Evolutionary conservation across 257 asterid species (phyloP), one percentile per base, ranked within the genome.

Genomic region (Scutellaria minor): DNA sequence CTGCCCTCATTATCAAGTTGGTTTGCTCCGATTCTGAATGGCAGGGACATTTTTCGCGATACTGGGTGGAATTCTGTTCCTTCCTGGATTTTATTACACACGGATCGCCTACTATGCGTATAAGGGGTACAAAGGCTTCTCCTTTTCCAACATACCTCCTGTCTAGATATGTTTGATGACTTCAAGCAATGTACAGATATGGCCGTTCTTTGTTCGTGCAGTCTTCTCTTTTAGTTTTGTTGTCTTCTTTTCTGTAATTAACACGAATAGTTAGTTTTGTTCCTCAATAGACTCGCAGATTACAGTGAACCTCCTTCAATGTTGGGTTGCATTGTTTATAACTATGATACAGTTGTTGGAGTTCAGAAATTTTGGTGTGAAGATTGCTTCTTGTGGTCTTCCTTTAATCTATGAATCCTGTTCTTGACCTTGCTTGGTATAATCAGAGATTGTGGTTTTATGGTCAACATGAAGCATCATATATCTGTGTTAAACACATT

Each of bases 41-140:
- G 63, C 86, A 93, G 98, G 98, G 77, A 59, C 79, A 6, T 93
- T 93, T 83, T 93, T 93, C 3, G 95, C 98, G 8, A 64, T 87
- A 71, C 88, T 93, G 35, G 98, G 98, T 56, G 97, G 89, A 56
- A 75, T 93, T 60, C 75, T 93, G 64, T 91, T 93, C 80, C 86
- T 93, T 66, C 98, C 98, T 14, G 98, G 98, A 59, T 93, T 91
- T 85, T 93, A 93, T 75, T 89, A 93, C 73, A 89, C 97, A 4
- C 77, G 98, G 79, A 89, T 93, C 48, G 97, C 98, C 7, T 93
- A 93, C 87, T 89, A 91, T 74, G 98, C 98, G 1, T 93, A 93
- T 87, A 93, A 91, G 86, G 98, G 98, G 9, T 93, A 93, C 84
- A 89, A 86, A 81, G 97, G 96, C 58, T 93, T 93, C 95, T 89